These are phyloP conservation scores for Spinellus fusiger DNA, from an alignment of 192 early-diverging fungal genomes.

Conservation along the genomic window DNA sequence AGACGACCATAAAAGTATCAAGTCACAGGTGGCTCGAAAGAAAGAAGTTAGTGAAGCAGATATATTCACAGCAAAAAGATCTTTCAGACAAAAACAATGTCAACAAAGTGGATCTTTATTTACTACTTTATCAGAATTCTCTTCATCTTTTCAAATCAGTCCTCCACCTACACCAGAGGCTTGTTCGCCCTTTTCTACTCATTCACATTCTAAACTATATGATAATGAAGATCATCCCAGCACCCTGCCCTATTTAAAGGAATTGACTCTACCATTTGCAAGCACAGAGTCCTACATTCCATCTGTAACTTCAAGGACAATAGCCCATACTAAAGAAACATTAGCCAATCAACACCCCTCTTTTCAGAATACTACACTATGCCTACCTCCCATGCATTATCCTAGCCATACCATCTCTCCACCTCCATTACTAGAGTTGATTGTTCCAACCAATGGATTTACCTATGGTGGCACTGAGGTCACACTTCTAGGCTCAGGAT, in stretches of 20 bases:
- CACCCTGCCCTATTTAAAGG: too few relatives aligned
- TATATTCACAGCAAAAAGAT: neutral
- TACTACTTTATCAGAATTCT: neutral
- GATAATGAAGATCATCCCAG: too few relatives aligned
- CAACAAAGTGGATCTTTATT: neutral
- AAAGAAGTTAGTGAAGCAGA: constrained; percentile 14
- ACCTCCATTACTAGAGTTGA: constrained; percentile 46
- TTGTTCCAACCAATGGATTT: constrained; percentile 80
- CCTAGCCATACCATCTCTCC: neutral
- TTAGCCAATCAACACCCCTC: too few relatives aligned
- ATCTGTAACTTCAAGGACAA: too few relatives aligned
- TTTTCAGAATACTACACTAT: too few relatives aligned
- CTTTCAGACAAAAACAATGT: too few relatives aligned
- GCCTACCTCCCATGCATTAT: neutral
- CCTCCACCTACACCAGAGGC: neutral
- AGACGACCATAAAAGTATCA: constrained; percentile 90
- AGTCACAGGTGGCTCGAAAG: constrained; percentile 27
- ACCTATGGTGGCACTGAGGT: constrained; percentile 79
- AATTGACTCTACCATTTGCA: too few relatives aligned
- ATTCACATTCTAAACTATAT: too few relatives aligned
- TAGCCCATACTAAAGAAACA: too few relatives aligned
- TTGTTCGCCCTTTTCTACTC: too few relatives aligned
- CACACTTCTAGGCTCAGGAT: constrained; percentile 79
- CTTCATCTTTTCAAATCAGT: neutral
- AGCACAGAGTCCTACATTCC: too few relatives aligned